Evolutionary conservation across 148 eudicot genomes (phyloP), one percentile per base, ranked within the genome.

Genomic region (Nyssa sinensis): DNA sequence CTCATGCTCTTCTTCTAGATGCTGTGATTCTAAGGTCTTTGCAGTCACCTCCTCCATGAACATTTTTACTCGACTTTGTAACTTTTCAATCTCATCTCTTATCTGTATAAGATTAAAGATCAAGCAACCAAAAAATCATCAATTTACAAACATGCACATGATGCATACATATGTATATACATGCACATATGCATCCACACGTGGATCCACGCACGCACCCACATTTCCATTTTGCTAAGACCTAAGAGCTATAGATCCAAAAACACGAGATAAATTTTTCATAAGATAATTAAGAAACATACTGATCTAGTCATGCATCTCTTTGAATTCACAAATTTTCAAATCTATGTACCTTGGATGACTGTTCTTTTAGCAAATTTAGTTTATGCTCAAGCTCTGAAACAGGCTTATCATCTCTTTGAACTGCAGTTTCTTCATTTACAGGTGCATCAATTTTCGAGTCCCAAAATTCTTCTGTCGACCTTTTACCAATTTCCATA

Each of bases 1-100:
- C 41, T 81, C 75, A 35, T 75, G 80, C 60, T 88, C 87, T 65
- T 80, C 83, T 62, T 74, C 81, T 23, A 71, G 77, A 72, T 70
- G 73, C 31, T 80, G 77, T 39, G 70, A 69, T 66, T 83, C 61
- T 1, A 64, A 29, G 51, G 70, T 41, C 41, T 75, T 78, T 69
- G 66, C 65, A 64, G 60, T 49, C 33, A 21, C 27, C 61, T 77
- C 74, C 65, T 68, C 67, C 75, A 39, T 51, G 16, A 80, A 74
- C 64, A 71, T 24, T 70, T 60, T 67, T 61, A 77, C 82, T 58
- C 74, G 81, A 66, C 25, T 64, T 64, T 27, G 27, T 37, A 77
- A 61, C 8, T 47, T 64, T n/a, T 35, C 74, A 66, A 57, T 49
- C 70, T 34, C 37, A 29, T 67, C 35, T 23, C 51, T 59, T 24